phyloP scores from a whole-genome alignment of 2,329 filamentous ascomycete species.

The Pyrenochaeta sp. region DNA sequence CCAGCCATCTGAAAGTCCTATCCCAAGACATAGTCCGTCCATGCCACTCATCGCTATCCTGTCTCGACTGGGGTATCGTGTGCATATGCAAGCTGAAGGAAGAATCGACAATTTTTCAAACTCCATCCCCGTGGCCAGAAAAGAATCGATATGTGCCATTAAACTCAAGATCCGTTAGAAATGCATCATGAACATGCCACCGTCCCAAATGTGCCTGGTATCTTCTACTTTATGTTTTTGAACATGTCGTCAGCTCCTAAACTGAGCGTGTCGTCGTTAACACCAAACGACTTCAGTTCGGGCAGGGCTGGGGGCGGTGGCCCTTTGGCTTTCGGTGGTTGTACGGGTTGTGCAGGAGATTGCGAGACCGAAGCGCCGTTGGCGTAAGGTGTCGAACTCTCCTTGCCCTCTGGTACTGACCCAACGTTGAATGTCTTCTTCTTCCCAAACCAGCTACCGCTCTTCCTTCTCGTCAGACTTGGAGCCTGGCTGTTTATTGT shows the following conservation, averaged over 20 bases:
- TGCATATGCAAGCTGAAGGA: conserved; percentile 46
- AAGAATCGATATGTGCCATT: conserved; percentile 43
- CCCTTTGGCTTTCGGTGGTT: conserved; percentile 38
- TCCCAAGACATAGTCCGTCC: conserved; percentile 8
- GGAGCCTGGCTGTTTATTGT: conserved; percentile 44
- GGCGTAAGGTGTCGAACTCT: conserved; percentile 28
- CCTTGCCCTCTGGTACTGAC: conserved; percentile 44
- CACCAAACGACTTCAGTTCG: conserved; percentile 48
- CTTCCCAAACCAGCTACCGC: conserved; percentile 52
- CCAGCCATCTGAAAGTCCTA: conserved; percentile 23
- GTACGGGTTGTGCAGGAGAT: conserved; percentile 16
- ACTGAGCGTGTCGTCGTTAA: conserved; percentile 44
- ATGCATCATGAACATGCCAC: conserved; percentile 31
- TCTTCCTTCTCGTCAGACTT: conserved; percentile 48
- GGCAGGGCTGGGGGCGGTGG: conserved; percentile 52
- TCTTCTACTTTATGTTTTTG: conserved; percentile 49
- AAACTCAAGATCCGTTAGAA: conserved; percentile 41
- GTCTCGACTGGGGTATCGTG: conserved; percentile 50
- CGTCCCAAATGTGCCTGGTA: conserved; percentile 7
- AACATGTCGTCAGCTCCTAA: conserved; percentile 51
- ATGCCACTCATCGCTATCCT: conserved; percentile 25
- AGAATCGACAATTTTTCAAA: conserved; percentile 43
- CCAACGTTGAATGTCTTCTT: conserved; percentile 47
- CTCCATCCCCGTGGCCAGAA: conserved; percentile 33
- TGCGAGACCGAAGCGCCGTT: conserved; percentile 33